Evolutionary conservation across 331 rosid species (phyloP).

Genomic region (Spiraea crenata): DNA sequence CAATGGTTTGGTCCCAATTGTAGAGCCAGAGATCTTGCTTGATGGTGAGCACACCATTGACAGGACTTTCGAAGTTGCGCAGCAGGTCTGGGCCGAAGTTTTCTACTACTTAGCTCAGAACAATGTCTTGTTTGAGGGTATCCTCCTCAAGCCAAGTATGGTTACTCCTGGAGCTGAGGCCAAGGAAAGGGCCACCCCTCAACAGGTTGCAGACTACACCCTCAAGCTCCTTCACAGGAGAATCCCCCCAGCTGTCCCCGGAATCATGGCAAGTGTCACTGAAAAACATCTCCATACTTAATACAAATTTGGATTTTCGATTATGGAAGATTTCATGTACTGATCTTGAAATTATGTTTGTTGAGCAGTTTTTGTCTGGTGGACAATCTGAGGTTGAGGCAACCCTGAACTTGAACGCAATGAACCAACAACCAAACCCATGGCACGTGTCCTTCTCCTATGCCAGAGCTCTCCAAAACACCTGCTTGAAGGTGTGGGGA

Average conservation of each 20-base stretch:
- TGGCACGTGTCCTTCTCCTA: constrained; percentile 99
- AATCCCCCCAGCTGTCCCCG: constrained; percentile 90
- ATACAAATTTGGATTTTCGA: neutral
- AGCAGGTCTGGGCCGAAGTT: constrained; percentile 87
- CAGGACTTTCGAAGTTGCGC: constrained; percentile 81
- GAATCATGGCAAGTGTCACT: constrained; percentile 67
- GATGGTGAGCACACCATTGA: constrained; percentile 89
- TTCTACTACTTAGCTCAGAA: constrained; percentile 88
- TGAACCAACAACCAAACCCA: constrained; percentile 79
- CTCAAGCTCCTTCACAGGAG: constrained; percentile 76
- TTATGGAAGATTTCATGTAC: neutral
- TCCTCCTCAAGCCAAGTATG: constrained; percentile 95
- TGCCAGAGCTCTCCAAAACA: constrained; percentile 98
- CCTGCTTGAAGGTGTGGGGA: constrained; percentile 88
- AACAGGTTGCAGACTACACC: constrained; percentile 68
- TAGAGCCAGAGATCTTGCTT: constrained; percentile 93
- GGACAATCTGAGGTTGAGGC: constrained; percentile 99
- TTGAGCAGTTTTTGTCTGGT: constrained; percentile 86
- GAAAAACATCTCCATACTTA: neutral
- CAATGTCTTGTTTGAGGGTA: constrained; percentile 78
- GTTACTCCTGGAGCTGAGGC: constrained; percentile 89
- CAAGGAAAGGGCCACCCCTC: constrained; percentile 71
- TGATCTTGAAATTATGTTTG: constrained; percentile 13
- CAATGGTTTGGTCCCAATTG: constrained; percentile 90
- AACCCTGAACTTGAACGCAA: constrained; percentile 87